phyloP scores from a whole-genome alignment of 1,139 yeast species.

The Geotrichum citri-aurantii region DNA sequence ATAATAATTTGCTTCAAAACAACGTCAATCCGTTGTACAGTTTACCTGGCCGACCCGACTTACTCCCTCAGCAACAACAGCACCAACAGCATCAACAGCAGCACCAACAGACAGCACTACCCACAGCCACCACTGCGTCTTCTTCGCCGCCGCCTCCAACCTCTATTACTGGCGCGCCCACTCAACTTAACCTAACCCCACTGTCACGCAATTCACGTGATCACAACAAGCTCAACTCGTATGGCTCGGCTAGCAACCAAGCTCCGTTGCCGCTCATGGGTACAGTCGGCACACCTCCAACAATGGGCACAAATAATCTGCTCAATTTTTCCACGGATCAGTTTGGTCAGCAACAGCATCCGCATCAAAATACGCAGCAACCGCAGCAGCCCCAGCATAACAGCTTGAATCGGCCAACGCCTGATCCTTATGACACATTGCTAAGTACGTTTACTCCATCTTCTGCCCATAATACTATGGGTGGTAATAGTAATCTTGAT shows the following conservation, averaged over 20 bases:
- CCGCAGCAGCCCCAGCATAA: background rate
- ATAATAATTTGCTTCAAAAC: background rate
- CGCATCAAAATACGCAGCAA: background rate
- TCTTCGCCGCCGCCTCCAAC: background rate
- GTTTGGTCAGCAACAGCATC: background rate
- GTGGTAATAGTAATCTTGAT: background rate
- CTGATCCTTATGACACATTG: slow-evolving; percentile 15
- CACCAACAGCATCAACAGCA: too few relatives aligned
- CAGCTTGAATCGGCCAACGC: slow-evolving; percentile 8
- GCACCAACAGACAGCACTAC: background rate
- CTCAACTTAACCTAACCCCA: background rate
- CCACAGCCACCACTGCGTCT: background rate
- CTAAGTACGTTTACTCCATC: slow-evolving; percentile 5
- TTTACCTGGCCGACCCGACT: slow-evolving; percentile 1
- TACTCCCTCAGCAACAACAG: background rate
- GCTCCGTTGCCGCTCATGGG: background rate
- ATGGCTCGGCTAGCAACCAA: slow-evolving; percentile 5
- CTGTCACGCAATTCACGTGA: background rate
- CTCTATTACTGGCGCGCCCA: background rate
- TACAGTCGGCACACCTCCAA: background rate
- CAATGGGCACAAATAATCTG: background rate
- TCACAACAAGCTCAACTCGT: background rate
- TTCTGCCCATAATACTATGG: background rate
- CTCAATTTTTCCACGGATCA: background rate
- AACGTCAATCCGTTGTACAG: slow-evolving; percentile 4